A percentile compares a stretch with the other conserved stretches of the same genome.
Evolutionary conservation across 2,329 filamentous ascomycete genomes (phyloP).

Genomic region (Penicillium griseofulvum): DNA sequence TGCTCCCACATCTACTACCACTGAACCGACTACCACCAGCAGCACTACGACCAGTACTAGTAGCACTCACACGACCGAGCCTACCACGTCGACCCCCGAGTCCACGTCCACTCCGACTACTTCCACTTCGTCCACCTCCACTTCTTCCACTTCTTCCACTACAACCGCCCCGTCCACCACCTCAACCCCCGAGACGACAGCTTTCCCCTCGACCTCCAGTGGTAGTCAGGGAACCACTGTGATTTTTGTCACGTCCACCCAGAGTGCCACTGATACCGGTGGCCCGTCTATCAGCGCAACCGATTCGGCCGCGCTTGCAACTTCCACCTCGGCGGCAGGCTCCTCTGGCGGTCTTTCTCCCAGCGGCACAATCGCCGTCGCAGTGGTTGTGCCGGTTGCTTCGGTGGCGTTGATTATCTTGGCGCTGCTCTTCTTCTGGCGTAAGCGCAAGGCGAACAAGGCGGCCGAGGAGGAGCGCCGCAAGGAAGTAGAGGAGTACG

Average conservation of each 20-base stretch:
- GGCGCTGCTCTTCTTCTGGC: conserved; percentile 78
- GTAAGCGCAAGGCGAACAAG: conserved; percentile 81
- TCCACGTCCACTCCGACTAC: conserved; percentile 21
- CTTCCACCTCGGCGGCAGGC: conserved; percentile 23
- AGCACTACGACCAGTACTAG: conserved; percentile 15
- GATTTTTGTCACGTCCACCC: conserved; percentile 8
- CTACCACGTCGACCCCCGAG: conserved; percentile 18
- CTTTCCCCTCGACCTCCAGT: conserved; percentile 15
- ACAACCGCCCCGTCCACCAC: conserved; percentile 12
- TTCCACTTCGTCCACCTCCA: conserved; percentile 9
- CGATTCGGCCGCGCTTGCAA: conserved; percentile 24
- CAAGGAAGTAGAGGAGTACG: conserved; percentile 96
- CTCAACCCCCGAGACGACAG: conserved; percentile 11
- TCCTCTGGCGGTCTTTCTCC: conserved; percentile 39
- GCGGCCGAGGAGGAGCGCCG: conserved; percentile 81
- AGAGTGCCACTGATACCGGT: conserved; percentile 11
- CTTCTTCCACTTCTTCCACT: conserved; percentile 12
- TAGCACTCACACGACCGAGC: conserved; percentile 14
- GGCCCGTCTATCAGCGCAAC: conserved; percentile 21
- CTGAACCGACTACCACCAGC: conserved; percentile 9
- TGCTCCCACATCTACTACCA: conserved; percentile 1
- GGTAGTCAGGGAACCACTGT: conserved; percentile 8
- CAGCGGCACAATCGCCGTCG: conserved; percentile 77
- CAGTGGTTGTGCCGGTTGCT: conserved; percentile 89
- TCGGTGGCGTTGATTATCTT: conserved; percentile 79